Base-by-base conservation (phyloP, 2,329 filamentous ascomycete species). In the Esteya vermicola region DNA sequence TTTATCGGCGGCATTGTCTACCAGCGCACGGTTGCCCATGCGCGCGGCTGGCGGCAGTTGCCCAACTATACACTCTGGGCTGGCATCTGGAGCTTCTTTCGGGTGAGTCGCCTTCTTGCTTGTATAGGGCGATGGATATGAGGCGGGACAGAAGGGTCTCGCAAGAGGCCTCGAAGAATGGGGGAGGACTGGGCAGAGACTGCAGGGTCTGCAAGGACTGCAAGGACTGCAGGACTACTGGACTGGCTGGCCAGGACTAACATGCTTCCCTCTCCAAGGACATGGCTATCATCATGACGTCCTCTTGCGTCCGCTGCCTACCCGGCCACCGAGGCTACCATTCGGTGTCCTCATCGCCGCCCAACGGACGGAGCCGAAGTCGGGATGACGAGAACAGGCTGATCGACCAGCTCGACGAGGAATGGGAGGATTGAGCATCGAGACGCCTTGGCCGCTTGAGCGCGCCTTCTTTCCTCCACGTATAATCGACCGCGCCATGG, bases 51-150 rank as follows among this genome's bases (percentile, higher is more conserved):
- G 91, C 76, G 84, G 50, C 91, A 98, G 59, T 65, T 95, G 50
- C 91, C 91, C 39, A 96, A 98, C 62, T 95, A 91, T 63, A 78
- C 75, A 50, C 72, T 95, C 50, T 98, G 91, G 91, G 78, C 85
- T 23, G 81, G 85, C 40, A 83, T 95, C 46, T 78, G 83, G 62
- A 77, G 72, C 50, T 93, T 94, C 57, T 62, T 94, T 52, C 81
- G 72, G 68, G 89, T 91, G 72, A 65, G 72, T 49, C 14, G 16
- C 10, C 33, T 39, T n/a, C n/a, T n/a, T n/a, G n/a, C n/a, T n/a
- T n/a, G n/a, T n/a, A n/a, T n/a, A n/a, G n/a, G 13, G 36, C 7
- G 13, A n/a, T n/a, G n/a, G n/a, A n/a, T n/a, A n/a, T n/a, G n/a
- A n/a, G n/a, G n/a, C n/a, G n/a, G n/a, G n/a, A n/a, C n/a, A n/a